These are phyloP conservation scores for Salix caprea DNA, from an alignment of 345 rosid species.

Conservation along the genomic window DNA sequence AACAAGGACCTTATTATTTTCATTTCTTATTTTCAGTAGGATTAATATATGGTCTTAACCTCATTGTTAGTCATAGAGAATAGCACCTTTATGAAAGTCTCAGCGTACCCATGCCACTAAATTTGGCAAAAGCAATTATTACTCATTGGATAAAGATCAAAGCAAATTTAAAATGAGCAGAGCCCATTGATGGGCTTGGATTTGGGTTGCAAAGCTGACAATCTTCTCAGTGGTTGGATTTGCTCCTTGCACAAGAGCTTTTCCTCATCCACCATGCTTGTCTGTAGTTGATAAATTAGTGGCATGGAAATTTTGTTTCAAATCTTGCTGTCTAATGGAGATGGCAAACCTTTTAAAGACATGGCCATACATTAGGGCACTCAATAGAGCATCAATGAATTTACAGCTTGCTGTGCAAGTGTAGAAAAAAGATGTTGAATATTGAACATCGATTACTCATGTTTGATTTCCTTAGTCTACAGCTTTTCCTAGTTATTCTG, in stretches of 20 bases:
- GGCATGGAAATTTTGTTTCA: not conserved
- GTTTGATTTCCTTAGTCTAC: not conserved
- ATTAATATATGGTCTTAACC: not conserved
- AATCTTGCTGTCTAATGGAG: not conserved
- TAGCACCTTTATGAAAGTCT: not conserved
- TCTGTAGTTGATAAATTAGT: not conserved
- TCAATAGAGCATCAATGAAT: not conserved
- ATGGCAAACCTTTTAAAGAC: not conserved
- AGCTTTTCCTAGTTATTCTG: not conserved
- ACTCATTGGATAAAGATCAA: no score
- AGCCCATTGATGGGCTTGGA: not conserved
- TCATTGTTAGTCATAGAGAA: not conserved
- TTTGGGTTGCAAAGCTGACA: not conserved
- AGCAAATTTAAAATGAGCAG: not conserved
- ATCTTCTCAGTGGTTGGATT: not conserved
- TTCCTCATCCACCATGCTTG: not conserved
- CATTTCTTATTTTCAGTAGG: not conserved
- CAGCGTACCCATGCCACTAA: not conserved
- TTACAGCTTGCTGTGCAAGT: not conserved
- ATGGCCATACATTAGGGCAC: not conserved
- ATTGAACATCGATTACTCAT: conserved; percentile 1
- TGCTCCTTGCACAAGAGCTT: not conserved
- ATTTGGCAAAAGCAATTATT: not conserved
- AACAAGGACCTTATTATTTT: not conserved
- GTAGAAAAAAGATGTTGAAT: not conserved